Evolutionary conservation across 306 rosid genomes (phyloP).

Genomic region (Trifolium dubium): DNA sequence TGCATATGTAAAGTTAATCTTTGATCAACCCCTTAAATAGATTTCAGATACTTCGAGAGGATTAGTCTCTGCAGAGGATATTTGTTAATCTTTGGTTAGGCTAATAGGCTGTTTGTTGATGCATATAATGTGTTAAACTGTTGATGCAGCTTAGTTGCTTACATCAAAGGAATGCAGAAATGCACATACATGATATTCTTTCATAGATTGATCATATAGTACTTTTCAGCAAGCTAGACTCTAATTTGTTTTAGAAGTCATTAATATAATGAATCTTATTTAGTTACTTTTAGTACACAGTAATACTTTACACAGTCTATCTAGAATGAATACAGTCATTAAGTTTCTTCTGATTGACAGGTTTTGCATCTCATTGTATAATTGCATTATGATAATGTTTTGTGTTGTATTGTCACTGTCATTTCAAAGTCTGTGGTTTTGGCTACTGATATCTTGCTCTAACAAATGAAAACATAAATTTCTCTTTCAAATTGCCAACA

Average conservation of each 20-base stretch:
- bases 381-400: slow-evolving; percentile 1
- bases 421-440: neutral
- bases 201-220: neutral
- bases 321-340: neutral
- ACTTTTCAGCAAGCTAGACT: neutral
- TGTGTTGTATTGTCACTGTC: slow-evolving; percentile 4
- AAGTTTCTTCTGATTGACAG: neutral
- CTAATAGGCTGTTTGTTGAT: slow-evolving; percentile 8
- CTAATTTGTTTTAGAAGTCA: neutral
- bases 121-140: neutral
- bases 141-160: slow-evolving; percentile 1
- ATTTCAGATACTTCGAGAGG: too few relatives aligned
- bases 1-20: slow-evolving; percentile 11
- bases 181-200: neutral
- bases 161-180: neutral
- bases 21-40: too few relatives aligned
- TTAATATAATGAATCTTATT: neutral
- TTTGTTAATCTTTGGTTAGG: neutral
- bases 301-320: slow-evolving; percentile 1
- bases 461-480: neutral
- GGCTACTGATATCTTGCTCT: neutral
- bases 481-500: too few relatives aligned
- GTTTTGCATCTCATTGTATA: slow-evolving; percentile 22
- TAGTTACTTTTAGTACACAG: neutral
- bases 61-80: too few relatives aligned